These are phyloP conservation scores for Kwoniella mangroviensis DNA, from an alignment of 768 basidiomycete species.

Conservation along the genomic window DNA sequence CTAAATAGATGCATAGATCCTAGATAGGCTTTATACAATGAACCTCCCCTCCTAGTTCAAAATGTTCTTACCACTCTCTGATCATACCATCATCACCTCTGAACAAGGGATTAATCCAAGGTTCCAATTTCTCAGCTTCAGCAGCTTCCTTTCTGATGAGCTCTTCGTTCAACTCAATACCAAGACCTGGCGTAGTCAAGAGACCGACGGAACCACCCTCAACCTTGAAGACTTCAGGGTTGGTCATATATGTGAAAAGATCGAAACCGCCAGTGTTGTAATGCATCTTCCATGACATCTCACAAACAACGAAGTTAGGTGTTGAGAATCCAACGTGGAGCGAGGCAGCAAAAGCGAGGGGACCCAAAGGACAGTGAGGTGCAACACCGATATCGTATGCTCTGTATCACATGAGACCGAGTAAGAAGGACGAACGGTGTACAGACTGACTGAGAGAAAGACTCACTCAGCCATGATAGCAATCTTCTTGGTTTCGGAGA, in stretches of 20 bases:
- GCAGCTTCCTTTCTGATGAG: constrained; percentile 47
- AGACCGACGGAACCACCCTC: constrained; percentile 48
- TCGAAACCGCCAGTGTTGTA: constrained; percentile 55
- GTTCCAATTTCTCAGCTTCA: constrained; percentile 46
- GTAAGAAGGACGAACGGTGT: not conserved
- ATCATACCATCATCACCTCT: constrained; percentile 53
- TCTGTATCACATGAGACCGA: constrained; percentile 12
- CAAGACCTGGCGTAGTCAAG: constrained; percentile 51
- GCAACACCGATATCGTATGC: constrained; percentile 72
- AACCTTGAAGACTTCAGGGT: constrained; percentile 56
- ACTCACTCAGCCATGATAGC: constrained; percentile 54
- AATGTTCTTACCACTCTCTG: constrained; percentile 48
- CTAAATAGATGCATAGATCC: not conserved
- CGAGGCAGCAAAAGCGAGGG: constrained; percentile 73
- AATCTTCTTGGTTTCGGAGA: constrained; percentile 55
- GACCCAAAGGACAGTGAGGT: constrained; percentile 70
- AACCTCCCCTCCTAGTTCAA: not conserved
- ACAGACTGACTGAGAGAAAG: not conserved
- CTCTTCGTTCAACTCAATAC: constrained; percentile 56
- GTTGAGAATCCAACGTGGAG: constrained; percentile 68
- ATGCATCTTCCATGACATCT: constrained; percentile 56
- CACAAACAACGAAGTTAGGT: constrained; percentile 64
- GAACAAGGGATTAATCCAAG: constrained; percentile 56
- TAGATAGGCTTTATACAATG: not conserved
- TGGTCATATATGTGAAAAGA: constrained; percentile 55